Base-by-base conservation (phyloP, 805 yeast genomes). In the Middelhovenomyces tepae region DNA sequence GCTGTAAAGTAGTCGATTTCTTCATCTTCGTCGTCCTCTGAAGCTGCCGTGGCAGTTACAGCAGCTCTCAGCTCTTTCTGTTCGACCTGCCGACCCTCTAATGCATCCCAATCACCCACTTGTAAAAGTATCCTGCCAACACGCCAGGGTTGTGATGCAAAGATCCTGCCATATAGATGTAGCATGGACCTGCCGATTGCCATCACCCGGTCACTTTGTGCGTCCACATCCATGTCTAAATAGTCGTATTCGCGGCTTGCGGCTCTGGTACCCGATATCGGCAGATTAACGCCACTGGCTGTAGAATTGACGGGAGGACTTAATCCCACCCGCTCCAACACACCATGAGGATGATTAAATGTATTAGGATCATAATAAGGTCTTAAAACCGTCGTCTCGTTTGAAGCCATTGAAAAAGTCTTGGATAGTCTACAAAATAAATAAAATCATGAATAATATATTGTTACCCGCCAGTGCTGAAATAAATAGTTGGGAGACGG, bases 131-230 rank as follows among this genome's bases (percentile, higher is more conserved):
- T 65, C 35, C 89, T 67, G 4, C 82, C 73, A 11, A 83, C 79
- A 46, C 89, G 96, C 55, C 87, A 78, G 2, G 98, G 97, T 56
- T 91, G 96, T 13, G 83, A 71, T 6, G 82, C 51, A 20, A 85
- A 54, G 28, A 78, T 73, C 39, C 75, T 75, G 35, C 74, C 55
- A 59, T 91, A 89, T 43, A 76, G 78, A 43, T 73, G 73, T 32
- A 76, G 47, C 40, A 84, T 73, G 28, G 80, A 73, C 51, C 69
- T 64, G 16, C 75, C 56, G 38, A 85, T 62, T 25, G n/a, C 32
- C 36, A 11, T 26, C 10, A 19, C 44, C 37, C 18, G 28, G 36
- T 39, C 29, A 20, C 39, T 19, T 28, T 38, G 15, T 27, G 39
- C 26, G 17, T 35, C 27, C 27, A 37, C 19, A 28, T 39, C 42